Conservation (phyloP, 305 asterid genomes). For the Fraxinus dipetala region DNA sequence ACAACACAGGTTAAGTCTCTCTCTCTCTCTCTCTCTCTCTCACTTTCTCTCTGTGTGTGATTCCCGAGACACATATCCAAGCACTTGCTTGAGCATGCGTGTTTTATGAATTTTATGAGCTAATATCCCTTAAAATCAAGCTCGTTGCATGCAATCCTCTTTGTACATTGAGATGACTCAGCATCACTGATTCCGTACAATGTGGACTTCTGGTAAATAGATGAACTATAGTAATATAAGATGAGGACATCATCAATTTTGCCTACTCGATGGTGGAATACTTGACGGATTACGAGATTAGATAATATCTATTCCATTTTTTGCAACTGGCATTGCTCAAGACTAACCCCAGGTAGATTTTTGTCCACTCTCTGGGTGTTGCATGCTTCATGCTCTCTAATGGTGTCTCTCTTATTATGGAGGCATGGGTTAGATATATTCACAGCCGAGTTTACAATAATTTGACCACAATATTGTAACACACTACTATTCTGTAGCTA, state of each 20-base stretch:
- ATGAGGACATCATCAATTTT: neutral
- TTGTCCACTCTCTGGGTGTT: neutral
- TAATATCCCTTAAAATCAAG: neutral
- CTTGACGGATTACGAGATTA: neutral
- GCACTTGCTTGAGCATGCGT: neutral
- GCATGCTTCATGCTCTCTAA: neutral
- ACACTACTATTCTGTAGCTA: neutral
- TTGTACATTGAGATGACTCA: neutral
- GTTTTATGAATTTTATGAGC: neutral
- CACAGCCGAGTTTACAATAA: neutral
- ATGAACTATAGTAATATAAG: neutral
- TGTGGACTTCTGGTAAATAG: neutral
- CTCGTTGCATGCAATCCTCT: neutral
- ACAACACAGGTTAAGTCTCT: slow-evolving; percentile 76
- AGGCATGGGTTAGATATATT: neutral
- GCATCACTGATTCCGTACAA: neutral
- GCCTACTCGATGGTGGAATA: neutral
- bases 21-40: slow-evolving; percentile 29
- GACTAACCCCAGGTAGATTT: neutral
- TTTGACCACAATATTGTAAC: neutral
- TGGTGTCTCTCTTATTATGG: neutral
- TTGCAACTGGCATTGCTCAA: neutral
- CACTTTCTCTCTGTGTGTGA: slow-evolving; percentile 1
- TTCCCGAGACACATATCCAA: neutral
- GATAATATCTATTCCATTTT: neutral